phyloP scores from a whole-genome alignment of 192 early-diverging fungal genomes.

The Oehlia diaphana region DNA sequence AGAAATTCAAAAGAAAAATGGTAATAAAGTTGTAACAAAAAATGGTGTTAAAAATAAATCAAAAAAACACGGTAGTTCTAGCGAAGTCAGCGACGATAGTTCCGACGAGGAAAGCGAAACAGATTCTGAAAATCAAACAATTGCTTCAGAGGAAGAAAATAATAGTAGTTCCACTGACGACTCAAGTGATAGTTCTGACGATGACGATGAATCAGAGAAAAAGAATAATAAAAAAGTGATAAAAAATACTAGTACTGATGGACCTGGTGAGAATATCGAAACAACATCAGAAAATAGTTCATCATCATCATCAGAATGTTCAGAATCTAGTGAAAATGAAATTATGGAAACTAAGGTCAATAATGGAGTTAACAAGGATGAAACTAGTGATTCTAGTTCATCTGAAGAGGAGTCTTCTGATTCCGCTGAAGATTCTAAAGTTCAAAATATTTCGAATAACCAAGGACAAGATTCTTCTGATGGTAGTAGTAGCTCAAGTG shows the following conservation, averaged over 20 bases:
- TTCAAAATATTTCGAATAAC: background rate
- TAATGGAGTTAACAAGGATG: background rate
- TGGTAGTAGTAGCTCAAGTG: background rate
- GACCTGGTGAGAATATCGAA: background rate
- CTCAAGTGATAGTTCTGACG: slow-evolving; percentile 2
- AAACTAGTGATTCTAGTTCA: background rate
- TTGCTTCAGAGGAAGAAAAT: background rate
- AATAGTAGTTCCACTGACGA: background rate
- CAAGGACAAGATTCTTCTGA: background rate
- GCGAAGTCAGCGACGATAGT: background rate
- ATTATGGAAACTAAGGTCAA: background rate
- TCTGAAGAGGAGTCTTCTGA: background rate
- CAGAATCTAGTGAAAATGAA: background rate
- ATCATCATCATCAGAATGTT: background rate
- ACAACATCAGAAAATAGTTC: background rate
- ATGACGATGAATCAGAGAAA: background rate
- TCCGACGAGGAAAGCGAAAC: background rate
- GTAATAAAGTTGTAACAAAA: no score
- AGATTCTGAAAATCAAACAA: background rate
- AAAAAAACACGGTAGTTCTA: no score
- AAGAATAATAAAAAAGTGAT: background rate
- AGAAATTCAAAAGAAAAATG: no score
- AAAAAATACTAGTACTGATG: background rate
- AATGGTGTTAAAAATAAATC: no score
- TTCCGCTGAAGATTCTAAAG: background rate